Base-by-base conservation (phyloP, 495 filamentous ascomycete genomes). In the Penicillium crystallinum region DNA sequence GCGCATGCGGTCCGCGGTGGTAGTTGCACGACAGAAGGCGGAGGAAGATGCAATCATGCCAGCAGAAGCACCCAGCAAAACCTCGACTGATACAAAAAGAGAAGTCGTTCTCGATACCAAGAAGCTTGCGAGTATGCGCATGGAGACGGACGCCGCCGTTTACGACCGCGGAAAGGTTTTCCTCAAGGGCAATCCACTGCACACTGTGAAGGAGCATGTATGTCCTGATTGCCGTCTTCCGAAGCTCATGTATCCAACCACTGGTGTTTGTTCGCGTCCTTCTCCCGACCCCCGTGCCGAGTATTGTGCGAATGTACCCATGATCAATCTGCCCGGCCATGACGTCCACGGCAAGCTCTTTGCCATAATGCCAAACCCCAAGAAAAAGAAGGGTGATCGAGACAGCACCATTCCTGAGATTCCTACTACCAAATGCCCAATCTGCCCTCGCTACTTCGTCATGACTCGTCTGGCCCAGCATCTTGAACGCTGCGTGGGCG, bases 311-410 rank as follows among this genome's bases (percentile, higher is more conserved):
- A 84, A 81, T 51, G 83, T 83, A 44, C 88, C 89, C 10, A 84
- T 84, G 68, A 83, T 88, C 59, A 80, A 80, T 47, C 80, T 83
- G 60, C 81, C 84, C 2, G 86, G 87, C 46, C 84, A 84, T 68
- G 89, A 95, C 62, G 86, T 92, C 36, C 89, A 93, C 63, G 89
- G 88, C 44, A 90, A 90, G 61, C 84, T 83, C 9, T 93, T 84
- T 62, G 77, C 78, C 0, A 74, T 71, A n/a, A 79, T 78, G 62
- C 62, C 74, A n/a, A 80, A 80, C 50, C 76, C 72, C 14, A 81
- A 81, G 62, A 82, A 81, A 61, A 76, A 72, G 42, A 76, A 77
- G 40, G 56, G 54, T 21, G 59, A 65, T 27, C 57, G 60, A 17
- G 63, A 66, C 49, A 58, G 57, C 30, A 61, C 55, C 7, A 64